Conservation (phyloP, 2,329 filamentous ascomycete genomes). For the Herpotrichia juniperi region DNA sequence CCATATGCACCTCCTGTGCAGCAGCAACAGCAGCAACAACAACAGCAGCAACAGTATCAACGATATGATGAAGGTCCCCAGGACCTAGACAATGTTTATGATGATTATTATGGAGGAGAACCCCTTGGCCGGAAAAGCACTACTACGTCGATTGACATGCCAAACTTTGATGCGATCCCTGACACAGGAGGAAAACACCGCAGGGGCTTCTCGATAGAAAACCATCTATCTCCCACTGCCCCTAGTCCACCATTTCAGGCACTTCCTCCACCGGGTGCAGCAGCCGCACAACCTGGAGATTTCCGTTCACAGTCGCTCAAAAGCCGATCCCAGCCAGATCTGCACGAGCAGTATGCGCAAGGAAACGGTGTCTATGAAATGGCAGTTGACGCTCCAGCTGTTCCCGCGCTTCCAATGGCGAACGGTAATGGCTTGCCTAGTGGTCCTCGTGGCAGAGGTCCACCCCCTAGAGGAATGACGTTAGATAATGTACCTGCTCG, state of each 20-base stretch:
- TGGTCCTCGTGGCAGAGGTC: conserved; percentile 35
- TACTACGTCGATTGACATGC: conserved; percentile 64
- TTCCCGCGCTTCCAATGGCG: conserved; percentile 56
- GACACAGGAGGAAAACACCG: conserved; percentile 37
- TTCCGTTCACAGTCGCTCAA: conserved; percentile 55
- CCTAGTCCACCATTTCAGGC: conserved; percentile 14
- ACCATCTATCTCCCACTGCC: conserved; percentile 33
- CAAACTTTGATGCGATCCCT: conserved; percentile 66
- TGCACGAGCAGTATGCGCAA: conserved; percentile 47
- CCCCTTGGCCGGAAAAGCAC: conserved; percentile 42
- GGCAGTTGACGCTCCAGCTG: conserved; percentile 63
- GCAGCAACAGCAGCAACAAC: conserved; percentile 22
- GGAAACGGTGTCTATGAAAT: conserved; percentile 68
- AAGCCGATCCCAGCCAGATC: conserved; percentile 71
- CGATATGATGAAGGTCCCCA: conserved; percentile 40
- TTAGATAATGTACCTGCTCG: conserved; percentile 15
- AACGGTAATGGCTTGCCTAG: conserved; percentile 46
- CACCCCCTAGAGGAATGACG: conserved; percentile 31
- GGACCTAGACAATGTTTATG: conserved; percentile 59
- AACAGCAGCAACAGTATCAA: conserved; percentile 25
- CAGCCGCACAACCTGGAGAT: conserved; percentile 8
- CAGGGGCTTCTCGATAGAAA: conserved; percentile 45
- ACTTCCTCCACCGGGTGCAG: conserved; percentile 11
- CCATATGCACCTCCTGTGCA: conserved; percentile 27
- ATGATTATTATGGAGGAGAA: conserved; percentile 51